Base-by-base conservation (phyloP, 1,284 basidiomycete genomes). In the Marasmius oreades region DNA sequence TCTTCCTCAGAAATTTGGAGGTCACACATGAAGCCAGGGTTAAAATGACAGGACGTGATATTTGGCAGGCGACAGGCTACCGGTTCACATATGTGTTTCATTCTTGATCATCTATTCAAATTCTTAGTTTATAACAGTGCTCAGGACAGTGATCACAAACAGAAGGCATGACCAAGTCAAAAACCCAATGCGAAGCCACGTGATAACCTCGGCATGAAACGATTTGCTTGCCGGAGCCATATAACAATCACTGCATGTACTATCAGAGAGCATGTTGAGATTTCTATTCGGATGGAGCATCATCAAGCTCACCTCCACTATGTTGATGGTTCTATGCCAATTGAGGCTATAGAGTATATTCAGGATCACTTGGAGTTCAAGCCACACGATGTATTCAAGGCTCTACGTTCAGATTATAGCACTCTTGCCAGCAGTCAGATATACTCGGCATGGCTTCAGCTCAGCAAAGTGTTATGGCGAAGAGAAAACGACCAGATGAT, bases 381-480 rank as follows among this genome's bases (percentile, higher is more conserved):
- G 14, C 56, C 51, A 33, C n/a, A 37, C 23, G 22, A 4, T 3
- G 44, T 57, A 7, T 51, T 53, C 12, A 20, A 18, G 18, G 4
- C 23, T n/a, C 20, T 57, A 12, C 51, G 50, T 37, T 22, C 22
- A 24, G n/a, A 39, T 8, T 48, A 22, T 42, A 37, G 36, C 2
- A 47, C 53, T 12, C 22, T 57, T 10, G 53, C 52, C 6, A 20
- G 34, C 8, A 16, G 24, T 10, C 57, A 61, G 20, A 20, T 61
- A 11, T 60, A 65, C 43, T 26, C 7, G n/a, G 59, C 66, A n/a
- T 66, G 65, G 70, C 59, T 55, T 1, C 43, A 53, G 20, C 58
- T 71, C 57, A 70, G 68, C 45, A 57, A 70, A 59, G 52, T 53
- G 4, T 45, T 64, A 6, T 71, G 69, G 70, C 64, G 66, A 23